Conservation (phyloP, 495 filamentous ascomycete genomes). For the Lasiosphaeria hispida region DNA sequence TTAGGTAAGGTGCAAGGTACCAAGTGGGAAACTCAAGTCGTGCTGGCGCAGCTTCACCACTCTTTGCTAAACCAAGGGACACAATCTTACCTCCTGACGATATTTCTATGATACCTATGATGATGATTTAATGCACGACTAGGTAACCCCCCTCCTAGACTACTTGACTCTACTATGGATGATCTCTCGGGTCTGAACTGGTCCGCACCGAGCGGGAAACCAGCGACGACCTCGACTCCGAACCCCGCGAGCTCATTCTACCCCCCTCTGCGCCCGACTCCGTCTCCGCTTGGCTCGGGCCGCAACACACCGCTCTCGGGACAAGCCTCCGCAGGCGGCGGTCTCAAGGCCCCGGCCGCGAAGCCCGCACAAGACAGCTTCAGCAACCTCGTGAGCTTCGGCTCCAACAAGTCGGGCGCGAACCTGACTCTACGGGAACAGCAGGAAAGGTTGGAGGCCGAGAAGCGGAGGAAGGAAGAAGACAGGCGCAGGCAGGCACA, state of each 20-base stretch:
- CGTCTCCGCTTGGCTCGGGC: slow-evolving; percentile 59
- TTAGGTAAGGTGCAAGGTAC: too few relatives aligned
- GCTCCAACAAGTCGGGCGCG: slow-evolving; percentile 60
- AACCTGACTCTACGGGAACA: slow-evolving; percentile 80
- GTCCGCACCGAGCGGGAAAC: slow-evolving; percentile 44
- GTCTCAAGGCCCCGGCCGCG: slow-evolving; percentile 52
- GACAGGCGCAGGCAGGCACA: slow-evolving; percentile 68
- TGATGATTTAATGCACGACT: background rate
- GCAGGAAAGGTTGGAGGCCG: slow-evolving; percentile 75
- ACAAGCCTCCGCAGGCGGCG: slow-evolving; percentile 47
- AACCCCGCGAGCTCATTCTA: slow-evolving; percentile 52
- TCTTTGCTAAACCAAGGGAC: background rate
- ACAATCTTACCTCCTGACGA: background rate
- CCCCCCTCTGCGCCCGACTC: slow-evolving; percentile 58
- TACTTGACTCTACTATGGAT: slow-evolving; percentile 43
- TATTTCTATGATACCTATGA: background rate
- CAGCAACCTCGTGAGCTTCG: slow-evolving; percentile 79
- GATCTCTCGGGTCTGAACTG: slow-evolving; percentile 54
- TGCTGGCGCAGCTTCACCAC: background rate
- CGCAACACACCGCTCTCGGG: slow-evolving; percentile 65
- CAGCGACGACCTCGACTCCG: slow-evolving; percentile 38
- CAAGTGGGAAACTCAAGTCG: background rate
- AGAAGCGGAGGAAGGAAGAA: slow-evolving; percentile 71
- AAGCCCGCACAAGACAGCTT: slow-evolving; percentile 80
- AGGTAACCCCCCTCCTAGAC: background rate